These are phyloP conservation scores for Chlorokybus atmophyticus DNA, from an alignment of 139 green algal genomes.

Conservation along the genomic window DNA sequence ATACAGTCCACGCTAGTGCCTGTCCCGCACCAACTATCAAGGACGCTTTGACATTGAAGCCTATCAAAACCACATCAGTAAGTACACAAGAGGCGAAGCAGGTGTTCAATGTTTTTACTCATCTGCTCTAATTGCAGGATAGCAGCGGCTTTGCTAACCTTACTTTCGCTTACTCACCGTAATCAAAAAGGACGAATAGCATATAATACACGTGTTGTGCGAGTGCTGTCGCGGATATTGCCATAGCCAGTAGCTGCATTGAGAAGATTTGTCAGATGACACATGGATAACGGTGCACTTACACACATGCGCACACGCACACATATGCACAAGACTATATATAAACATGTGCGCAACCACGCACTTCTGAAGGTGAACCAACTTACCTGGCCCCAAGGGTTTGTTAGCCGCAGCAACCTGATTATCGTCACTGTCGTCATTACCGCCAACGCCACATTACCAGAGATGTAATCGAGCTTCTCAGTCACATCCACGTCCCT, in stretches of 20 bases:
- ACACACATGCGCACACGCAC: too few relatives aligned
- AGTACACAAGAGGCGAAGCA: not conserved
- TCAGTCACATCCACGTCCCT: conserved; percentile 19
- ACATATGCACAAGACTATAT: too few relatives aligned
- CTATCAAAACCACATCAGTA: conserved; percentile 2
- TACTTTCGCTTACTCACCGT: conserved; percentile 35
- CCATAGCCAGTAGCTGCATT: too few relatives aligned
- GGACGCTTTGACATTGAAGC: conserved; percentile 62
- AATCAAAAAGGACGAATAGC: conserved; percentile 71
- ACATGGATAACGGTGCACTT: too few relatives aligned
- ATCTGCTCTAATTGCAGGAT: too few relatives aligned
- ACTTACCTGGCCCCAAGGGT: too few relatives aligned
- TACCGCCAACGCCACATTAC: conserved; percentile 10
- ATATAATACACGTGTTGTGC: conserved; percentile 68
- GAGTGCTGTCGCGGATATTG: too few relatives aligned
- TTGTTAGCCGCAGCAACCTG: too few relatives aligned
- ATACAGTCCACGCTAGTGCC: conserved; percentile 10
- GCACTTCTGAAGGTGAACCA: too few relatives aligned
- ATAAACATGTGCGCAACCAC: too few relatives aligned
- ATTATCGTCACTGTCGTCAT: conserved; percentile 18
- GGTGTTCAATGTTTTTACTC: not conserved
- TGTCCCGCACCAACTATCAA: conserved; percentile 40
- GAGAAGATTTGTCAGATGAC: too few relatives aligned
- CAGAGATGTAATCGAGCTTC: conserved; percentile 15
- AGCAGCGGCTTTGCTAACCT: too few relatives aligned